Percentiles rank a stretch among this genome's conserved stretches.
Conservation (phyloP, 768 basidiomycete genomes). For the Phylloporus arenicola region DNA sequence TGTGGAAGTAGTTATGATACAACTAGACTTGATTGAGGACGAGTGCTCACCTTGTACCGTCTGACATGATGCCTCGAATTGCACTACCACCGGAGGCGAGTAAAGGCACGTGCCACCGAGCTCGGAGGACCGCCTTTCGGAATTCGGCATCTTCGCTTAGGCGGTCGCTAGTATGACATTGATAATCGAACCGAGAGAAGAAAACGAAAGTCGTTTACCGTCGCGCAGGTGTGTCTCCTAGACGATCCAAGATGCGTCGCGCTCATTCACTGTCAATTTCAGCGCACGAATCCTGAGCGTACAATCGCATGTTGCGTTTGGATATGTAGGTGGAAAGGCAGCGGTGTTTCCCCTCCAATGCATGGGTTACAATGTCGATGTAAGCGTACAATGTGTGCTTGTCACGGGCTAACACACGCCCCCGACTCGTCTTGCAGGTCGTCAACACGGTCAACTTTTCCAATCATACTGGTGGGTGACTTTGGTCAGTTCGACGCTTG, state of each 20-base stretch:
- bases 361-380: slow-evolving; percentile 95
- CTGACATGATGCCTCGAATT: slow-evolving; percentile 37
- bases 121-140: background rate
- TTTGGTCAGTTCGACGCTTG: background rate
- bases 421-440: slow-evolving; percentile 48
- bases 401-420: background rate
- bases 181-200: background rate
- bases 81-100: background rate
- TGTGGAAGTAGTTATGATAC: slow-evolving; percentile 23
- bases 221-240: slow-evolving; percentile 4
- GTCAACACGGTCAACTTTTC: slow-evolving; percentile 93
- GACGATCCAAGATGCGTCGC: background rate
- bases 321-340: slow-evolving; percentile 88
- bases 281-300: slow-evolving; percentile 73
- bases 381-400: slow-evolving; percentile 33
- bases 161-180: background rate
- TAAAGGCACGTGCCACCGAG: background rate
- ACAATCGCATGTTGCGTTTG: slow-evolving; percentile 90
- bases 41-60: slow-evolving; percentile 52
- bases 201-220: background rate
- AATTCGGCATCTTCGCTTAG: background rate
- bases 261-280: background rate
- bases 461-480: slow-evolving; percentile 76
- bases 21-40: background rate
- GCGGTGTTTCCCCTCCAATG: slow-evolving; percentile 75